Conservation (phyloP, 805 yeast species). For the Spathaspora arborariae region DNA sequence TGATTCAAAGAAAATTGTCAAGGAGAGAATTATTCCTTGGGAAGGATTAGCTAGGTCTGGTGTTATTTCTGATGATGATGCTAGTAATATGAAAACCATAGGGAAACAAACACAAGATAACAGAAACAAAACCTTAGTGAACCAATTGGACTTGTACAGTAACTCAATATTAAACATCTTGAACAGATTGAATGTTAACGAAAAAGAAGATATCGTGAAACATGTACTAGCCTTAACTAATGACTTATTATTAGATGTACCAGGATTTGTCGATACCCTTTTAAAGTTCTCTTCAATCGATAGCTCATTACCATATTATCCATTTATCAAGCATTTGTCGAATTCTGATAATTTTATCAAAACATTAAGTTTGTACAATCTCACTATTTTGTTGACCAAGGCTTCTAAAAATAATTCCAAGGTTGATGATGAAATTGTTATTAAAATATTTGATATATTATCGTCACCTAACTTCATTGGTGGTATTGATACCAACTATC, state of each 20-base stretch:
- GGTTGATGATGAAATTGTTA: slow-evolving; percentile 36
- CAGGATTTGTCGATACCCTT: slow-evolving; percentile 36
- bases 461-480: slow-evolving; percentile 27
- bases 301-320: slow-evolving; percentile 47
- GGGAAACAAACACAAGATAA: slow-evolving; percentile 46
- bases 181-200: slow-evolving; percentile 38
- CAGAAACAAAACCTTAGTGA: slow-evolving; percentile 37
- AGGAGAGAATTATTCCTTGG: slow-evolving; percentile 88
- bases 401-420: slow-evolving; percentile 14
- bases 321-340: slow-evolving; percentile 49
- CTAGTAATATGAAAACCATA: slow-evolving; percentile 51
- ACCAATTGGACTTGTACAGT: slow-evolving; percentile 50
- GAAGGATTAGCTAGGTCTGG: slow-evolving; percentile 80
- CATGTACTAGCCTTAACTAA: slow-evolving; percentile 59
- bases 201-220: slow-evolving; percentile 63
- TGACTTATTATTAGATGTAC: slow-evolving; percentile 47
- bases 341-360: slow-evolving; percentile 55
- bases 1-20: slow-evolving; percentile 62
- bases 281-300: slow-evolving; percentile 40
- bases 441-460: slow-evolving; percentile 35
- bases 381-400: slow-evolving; percentile 44
- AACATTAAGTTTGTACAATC: slow-evolving; percentile 51
- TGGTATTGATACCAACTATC: slow-evolving; percentile 41
- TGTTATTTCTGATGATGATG: slow-evolving; percentile 64
- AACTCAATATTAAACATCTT: slow-evolving; percentile 52